Conservation (phyloP, 495 filamentous ascomycete species). For the Zalerion maritima region DNA sequence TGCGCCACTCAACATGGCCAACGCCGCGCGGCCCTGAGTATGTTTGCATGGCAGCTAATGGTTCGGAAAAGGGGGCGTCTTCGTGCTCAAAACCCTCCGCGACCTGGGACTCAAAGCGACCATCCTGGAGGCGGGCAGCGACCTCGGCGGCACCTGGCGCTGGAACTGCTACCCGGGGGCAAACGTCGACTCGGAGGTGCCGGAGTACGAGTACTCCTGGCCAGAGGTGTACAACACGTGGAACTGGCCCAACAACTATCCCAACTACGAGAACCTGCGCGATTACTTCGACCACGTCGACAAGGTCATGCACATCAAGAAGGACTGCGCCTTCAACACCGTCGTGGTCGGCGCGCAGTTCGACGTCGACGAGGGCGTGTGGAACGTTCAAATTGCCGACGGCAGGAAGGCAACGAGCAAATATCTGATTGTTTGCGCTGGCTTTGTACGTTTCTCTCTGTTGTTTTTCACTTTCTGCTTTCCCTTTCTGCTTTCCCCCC, state of each 20-base stretch:
- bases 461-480: too few relatives aligned
- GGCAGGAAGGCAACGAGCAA: conserved; percentile 27
- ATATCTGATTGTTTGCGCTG: conserved; percentile 34
- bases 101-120: conserved; percentile 24
- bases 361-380: conserved; percentile 21
- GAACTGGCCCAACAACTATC: conserved; percentile 39
- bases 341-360: conserved; percentile 33
- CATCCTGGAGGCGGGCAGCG: conserved; percentile 31
- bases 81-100: conserved; percentile 17
- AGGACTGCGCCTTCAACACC: conserved; percentile 36
- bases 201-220: conserved; percentile 36
- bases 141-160: conserved; percentile 38
- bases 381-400: conserved; percentile 33
- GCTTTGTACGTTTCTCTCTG: conserved; percentile 12
- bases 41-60: not conserved
- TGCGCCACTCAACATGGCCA: too few relatives aligned
- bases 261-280: conserved; percentile 31
- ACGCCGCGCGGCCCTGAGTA: not conserved
- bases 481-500: too few relatives aligned
- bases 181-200: conserved; percentile 35
- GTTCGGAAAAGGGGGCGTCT: conserved; percentile 15
- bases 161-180: conserved; percentile 41
- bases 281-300: conserved; percentile 43
- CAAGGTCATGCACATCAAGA: conserved; percentile 30
- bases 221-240: conserved; percentile 38